Evolutionary conservation across 805 yeast species (phyloP).

Genomic region (Saccharomycopsis olivae): DNA sequence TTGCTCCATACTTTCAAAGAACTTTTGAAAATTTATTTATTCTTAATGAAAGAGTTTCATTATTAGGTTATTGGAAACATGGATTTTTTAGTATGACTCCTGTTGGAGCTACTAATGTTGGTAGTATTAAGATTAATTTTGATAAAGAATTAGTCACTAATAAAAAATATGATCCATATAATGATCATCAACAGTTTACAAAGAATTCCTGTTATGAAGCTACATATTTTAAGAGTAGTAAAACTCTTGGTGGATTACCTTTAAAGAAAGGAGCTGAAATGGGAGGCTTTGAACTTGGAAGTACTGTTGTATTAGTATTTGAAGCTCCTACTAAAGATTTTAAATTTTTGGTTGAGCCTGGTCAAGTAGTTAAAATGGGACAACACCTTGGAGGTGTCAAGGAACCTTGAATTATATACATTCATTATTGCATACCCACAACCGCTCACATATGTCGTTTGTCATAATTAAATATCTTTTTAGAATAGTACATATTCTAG

Average conservation of each 20-base stretch:
- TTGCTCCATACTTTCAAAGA: conserved; percentile 80
- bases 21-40: conserved; percentile 81
- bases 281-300: conserved; percentile 95
- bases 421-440: not conserved
- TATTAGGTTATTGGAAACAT: conserved; percentile 91
- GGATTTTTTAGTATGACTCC: conserved; percentile 99
- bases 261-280: conserved; percentile 85
- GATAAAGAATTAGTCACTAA: conserved; percentile 87
- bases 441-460: not conserved
- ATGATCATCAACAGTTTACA: conserved; percentile 35
- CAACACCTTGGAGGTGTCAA: conserved; percentile 50
- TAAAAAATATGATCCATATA: conserved; percentile 43
- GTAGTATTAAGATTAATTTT: conserved; percentile 83
- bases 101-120: conserved; percentile 98
- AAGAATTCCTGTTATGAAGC: conserved; percentile 91
- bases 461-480: not conserved
- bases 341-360: conserved; percentile 54
- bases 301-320: conserved; percentile 92
- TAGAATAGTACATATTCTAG: not conserved
- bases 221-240: conserved; percentile 71
- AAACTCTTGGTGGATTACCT: conserved; percentile 76
- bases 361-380: conserved; percentile 81
- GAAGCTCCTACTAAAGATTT: conserved; percentile 80
- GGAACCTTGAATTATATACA: not conserved
- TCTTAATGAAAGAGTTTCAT: conserved; percentile 88